Evolutionary conservation across 345 rosid genomes (phyloP), one percentile per base, ranked within the genome.

Genomic region (Melastoma malabathricum): DNA sequence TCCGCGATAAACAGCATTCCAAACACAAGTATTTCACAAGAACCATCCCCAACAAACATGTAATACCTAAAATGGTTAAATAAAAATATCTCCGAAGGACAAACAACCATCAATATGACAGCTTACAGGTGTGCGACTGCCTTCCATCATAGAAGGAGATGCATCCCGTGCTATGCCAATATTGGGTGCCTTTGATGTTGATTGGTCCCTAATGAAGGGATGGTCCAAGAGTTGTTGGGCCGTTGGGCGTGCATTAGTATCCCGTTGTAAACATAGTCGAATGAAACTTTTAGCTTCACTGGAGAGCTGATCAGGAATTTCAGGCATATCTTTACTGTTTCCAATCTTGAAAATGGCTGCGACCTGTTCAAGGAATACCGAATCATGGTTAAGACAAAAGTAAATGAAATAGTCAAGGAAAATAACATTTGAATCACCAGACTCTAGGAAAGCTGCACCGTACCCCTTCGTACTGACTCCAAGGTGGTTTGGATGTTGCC

Each of bases 381-480:
- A 64, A 50, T 4, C 39, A 34, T 18, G 18, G 13, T 23, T 13
- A 34, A 7, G 41, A 7, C 41, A 6, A 6, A 34, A 34, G 41
- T 9, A 12, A 7, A 8, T 12, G 10, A 7, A 34, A 34, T 12
- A 6, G 41, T 18, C 5, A 16, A 10, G 7, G 38, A 29, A 22
- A 22, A 14, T 20, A 29, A 59, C 27, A 51, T 43, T 48, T 19
- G 38, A 29, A 20, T 14, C 4, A 4, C 25, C 25, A 22, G 25
- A 38, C 19, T 22, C 4, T 34, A 20, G 47, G 43, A 29, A 47
- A 53, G 52, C 39, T 43, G 13, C 34, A n/a, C 23, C 76, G 50
- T 64, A 90, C 98, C 98, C 98, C 96, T 82, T 92, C 98, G 63
- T 71, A 87, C 59, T 77, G 86, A 58, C 75, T 80, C 98, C 98